phyloP scores from a whole-genome alignment of 1,284 basidiomycete species.

The Tilletia horrida region DNA sequence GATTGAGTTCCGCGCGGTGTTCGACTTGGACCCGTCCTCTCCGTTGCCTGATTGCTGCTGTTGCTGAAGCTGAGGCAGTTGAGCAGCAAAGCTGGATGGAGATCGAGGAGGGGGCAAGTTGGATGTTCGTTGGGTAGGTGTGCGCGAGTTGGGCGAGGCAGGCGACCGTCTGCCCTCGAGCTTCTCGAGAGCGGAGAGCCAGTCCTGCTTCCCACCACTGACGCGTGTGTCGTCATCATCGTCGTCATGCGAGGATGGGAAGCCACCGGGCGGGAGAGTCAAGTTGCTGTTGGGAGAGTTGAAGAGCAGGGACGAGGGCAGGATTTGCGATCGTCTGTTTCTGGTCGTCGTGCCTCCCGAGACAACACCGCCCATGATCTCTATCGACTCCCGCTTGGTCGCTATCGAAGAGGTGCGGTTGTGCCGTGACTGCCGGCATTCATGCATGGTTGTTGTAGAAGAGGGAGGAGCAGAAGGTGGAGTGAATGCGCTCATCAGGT shows the following conservation, averaged over 20 bases:
- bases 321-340: conserved; percentile 36
- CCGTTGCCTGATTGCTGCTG: conserved; percentile 2
- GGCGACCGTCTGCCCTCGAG: conserved; percentile 35
- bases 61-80: conserved; percentile 24
- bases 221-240: conserved; percentile 21
- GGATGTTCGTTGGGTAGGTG: not conserved
- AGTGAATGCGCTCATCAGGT: conserved; percentile 38
- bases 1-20: conserved; percentile 18
- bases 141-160: not conserved
- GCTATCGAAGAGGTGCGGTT: conserved; percentile 37
- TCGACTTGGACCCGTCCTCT: not conserved
- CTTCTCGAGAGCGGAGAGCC: conserved; percentile 47
- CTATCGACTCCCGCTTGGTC: conserved; percentile 48
- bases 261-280: not conserved
- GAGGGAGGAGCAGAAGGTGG: conserved; percentile 15
- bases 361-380: conserved; percentile 38
- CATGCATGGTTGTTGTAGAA: conserved; percentile 19
- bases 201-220: conserved; percentile 16
- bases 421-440: conserved; percentile 33
- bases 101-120: not conserved
- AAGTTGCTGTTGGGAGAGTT: conserved; percentile 19
- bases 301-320: conserved; percentile 39
- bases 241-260: conserved; percentile 21
- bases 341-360: not conserved
- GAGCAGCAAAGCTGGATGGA: conserved; percentile 18